Evolutionary conservation across 805 yeast genomes (phyloP).

Genomic region (Ogataea kodamae): DNA sequence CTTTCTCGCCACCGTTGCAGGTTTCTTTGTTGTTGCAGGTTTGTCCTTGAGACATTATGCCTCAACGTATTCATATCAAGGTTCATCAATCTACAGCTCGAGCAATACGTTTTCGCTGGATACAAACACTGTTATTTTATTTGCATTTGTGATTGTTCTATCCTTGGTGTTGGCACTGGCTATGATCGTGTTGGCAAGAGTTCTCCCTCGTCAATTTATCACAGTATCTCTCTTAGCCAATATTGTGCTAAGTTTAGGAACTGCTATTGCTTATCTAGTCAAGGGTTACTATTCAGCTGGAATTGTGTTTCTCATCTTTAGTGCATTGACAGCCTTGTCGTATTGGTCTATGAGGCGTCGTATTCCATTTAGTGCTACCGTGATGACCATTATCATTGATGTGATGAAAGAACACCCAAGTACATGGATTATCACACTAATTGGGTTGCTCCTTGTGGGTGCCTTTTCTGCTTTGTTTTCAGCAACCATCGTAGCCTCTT

Average conservation of each 20-base stretch:
- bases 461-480: conserved; percentile 65
- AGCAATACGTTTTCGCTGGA: conserved; percentile 59
- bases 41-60: conserved; percentile 65
- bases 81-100: conserved; percentile 57
- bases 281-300: conserved; percentile 77
- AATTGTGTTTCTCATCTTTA: conserved; percentile 42
- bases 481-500: conserved; percentile 67
- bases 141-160: conserved; percentile 61
- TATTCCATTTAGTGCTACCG: conserved; percentile 27
- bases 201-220: conserved; percentile 65
- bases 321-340: conserved; percentile 17
- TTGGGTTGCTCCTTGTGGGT: conserved; percentile 47
- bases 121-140: conserved; percentile 69
- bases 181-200: conserved; percentile 59
- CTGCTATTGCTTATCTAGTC: conserved; percentile 70
- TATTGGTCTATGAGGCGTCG: conserved; percentile 22
- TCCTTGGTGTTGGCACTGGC: conserved; percentile 54
- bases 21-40: conserved; percentile 68
- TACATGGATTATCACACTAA: conserved; percentile 44
- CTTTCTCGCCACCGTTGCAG: conserved; percentile 41
- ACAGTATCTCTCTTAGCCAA: conserved; percentile 65
- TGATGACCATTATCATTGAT: conserved; percentile 48
- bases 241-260: conserved; percentile 65
- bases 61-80: conserved; percentile 50
- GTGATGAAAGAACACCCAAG: conserved; percentile 71